Evolutionary conservation across 148 eudicot genomes (phyloP), one percentile per base, ranked within the genome.

Genomic region (Fagopyrum tataricum): DNA sequence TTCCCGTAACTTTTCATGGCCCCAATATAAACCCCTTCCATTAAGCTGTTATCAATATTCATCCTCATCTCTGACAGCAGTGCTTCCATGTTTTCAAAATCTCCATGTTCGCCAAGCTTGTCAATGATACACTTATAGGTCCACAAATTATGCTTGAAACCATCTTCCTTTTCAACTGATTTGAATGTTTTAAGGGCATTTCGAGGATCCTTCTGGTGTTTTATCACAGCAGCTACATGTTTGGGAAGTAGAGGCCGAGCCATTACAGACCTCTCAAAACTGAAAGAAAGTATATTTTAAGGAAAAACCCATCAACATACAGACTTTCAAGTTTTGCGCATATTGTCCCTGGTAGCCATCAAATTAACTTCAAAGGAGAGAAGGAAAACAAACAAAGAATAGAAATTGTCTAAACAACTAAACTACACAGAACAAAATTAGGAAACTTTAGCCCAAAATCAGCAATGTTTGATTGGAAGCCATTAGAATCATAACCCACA

Each of bases 161-260:
- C 97, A 73, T 87, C 85, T 83, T 94, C 91, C 70, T 78, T 84
- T 67, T 81, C 88, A 13, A 88, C 94, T 17, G 91, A 82, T 78
- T 88, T 85, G 75, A 94, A 94, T 72, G 88, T 88, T 75, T 91
- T 84, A 40, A 94, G 92, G 39, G 98, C 98, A 84, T 84, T 94
- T 5, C 82, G 71, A 53, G 98, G 97, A 77, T 91, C 90, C 81
- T 87, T 94, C 76, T 91, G 92, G 78, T 84, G 76, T 53, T 85
- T 94, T 43, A 94, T 80, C 20, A 94, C 96, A 6, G 97, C 87
- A 14, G 87, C 86, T 78, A 94, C 97, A 88, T 94, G 98, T 78
- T 89, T 94, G 15, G 98, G 89, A 67, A 94, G 88, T 42, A 94
- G 64, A 74, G 84, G 77, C 44, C 80, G 72, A 83, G 80, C 82